phyloP scores from a whole-genome alignment of 805 yeast species.

The Pichia paraexigua region DNA sequence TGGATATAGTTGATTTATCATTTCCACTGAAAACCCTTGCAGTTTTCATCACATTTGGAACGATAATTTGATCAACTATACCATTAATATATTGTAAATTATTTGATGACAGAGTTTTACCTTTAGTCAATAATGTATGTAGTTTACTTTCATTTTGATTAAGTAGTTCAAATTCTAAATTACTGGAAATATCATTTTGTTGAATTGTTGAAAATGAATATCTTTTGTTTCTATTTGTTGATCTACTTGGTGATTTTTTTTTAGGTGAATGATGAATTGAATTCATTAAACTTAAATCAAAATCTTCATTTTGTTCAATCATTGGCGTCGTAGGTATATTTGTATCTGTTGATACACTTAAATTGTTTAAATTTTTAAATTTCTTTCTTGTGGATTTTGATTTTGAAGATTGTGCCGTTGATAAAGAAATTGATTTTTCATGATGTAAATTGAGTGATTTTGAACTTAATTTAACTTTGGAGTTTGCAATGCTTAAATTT shows the following conservation, averaged over 20 bases:
- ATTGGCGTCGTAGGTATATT: not conserved
- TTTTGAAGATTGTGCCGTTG: constrained; percentile 4
- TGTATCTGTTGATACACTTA: not conserved
- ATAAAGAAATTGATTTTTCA: constrained; percentile 4
- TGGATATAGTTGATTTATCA: constrained; percentile 15
- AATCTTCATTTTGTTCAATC: constrained; percentile 12
- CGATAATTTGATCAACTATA: not conserved
- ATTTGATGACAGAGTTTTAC: not conserved
- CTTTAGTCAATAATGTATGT: not conserved
- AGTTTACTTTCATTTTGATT: not conserved
- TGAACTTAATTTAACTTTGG: not conserved
- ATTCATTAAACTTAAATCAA: constrained; percentile 23
- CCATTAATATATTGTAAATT: not conserved
- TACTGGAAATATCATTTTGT: not conserved
- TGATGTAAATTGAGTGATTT: not conserved
- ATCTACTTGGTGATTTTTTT: constrained; percentile 6
- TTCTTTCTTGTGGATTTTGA: constrained; percentile 20
- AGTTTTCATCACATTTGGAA: not conserved
- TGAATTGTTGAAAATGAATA: not conserved
- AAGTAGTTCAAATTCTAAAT: not conserved
- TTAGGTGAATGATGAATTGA: constrained; percentile 23
- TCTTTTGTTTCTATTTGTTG: not conserved
- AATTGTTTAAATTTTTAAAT: constrained; percentile 19
- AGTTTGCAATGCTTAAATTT: not conserved
- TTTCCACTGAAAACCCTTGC: constrained; percentile 15